A percentile compares a stretch with the other conserved stretches of the same genome.
These are phyloP conservation scores for Trametes maxima DNA, from an alignment of 768 basidiomycete species.

Conservation along the genomic window DNA sequence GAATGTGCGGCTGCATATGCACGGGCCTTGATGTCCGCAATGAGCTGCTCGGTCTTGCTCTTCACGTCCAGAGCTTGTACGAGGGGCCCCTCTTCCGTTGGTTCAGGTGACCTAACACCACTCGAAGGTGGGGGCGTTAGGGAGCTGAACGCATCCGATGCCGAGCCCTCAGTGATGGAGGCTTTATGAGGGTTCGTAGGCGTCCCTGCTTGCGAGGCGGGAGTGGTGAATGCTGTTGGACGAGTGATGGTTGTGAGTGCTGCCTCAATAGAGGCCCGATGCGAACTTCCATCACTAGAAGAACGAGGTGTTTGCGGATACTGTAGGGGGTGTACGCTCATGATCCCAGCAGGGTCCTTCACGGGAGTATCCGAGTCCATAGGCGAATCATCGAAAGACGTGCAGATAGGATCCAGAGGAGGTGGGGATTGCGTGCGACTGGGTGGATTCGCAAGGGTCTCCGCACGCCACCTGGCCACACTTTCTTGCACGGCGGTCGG, in stretches of 20 bases:
- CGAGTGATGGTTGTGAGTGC: background rate
- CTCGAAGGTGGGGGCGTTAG: conserved; percentile 31
- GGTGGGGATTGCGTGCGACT: conserved; percentile 6
- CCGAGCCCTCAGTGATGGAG: background rate
- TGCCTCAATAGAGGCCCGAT: background rate
- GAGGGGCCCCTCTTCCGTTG: conserved; percentile 35
- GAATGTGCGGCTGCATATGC: conserved; percentile 46
- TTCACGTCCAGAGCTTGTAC: conserved; percentile 33
- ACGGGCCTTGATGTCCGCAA: conserved; percentile 66
- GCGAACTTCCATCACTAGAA: conserved; percentile 27
- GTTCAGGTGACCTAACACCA: conserved; percentile 15
- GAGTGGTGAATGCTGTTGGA: background rate
- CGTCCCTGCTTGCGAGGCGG: background rate
- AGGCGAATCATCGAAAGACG: conserved; percentile 3
- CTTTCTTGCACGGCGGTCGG: conserved; percentile 35
- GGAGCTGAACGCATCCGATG: conserved; percentile 24
- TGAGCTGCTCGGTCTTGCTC: conserved; percentile 56
- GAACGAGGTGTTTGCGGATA: conserved; percentile 27
- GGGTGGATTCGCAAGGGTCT: conserved; percentile 7
- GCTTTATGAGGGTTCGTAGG: background rate
- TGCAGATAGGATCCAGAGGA: background rate
- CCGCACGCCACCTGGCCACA: conserved; percentile 46
- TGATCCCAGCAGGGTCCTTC: background rate
- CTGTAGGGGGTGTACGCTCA: background rate
- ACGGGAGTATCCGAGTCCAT: conserved; percentile 24